phyloP scores from a whole-genome alignment of 2,329 filamentous ascomycete genomes.

The Aspergillus sp. region DNA sequence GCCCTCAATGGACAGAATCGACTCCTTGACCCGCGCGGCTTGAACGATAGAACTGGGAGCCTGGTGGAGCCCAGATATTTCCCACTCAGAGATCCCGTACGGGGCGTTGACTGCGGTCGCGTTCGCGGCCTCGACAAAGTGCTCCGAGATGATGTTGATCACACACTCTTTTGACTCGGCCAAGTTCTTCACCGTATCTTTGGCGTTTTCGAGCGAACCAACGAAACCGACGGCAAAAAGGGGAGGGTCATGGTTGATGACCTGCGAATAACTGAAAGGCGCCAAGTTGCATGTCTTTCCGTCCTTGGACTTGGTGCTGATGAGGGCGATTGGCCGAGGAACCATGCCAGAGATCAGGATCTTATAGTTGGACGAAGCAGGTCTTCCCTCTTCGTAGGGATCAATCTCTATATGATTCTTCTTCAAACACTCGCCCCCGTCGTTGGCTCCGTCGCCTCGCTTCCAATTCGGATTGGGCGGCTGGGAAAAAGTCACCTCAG shows the following conservation, averaged over 20 bases:
- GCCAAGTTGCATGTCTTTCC: conserved; percentile 73
- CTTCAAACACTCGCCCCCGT: conserved; percentile 47
- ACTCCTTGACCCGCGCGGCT: conserved; percentile 73
- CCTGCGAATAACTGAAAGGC: conserved; percentile 82
- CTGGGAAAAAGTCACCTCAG: conserved; percentile 38
- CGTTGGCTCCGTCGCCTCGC: conserved; percentile 42
- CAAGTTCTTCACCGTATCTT: conserved; percentile 78
- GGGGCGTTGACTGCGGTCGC: conserved; percentile 76
- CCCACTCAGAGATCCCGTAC: conserved; percentile 75
- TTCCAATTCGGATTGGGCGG: conserved; percentile 44
- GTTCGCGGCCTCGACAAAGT: conserved; percentile 85
- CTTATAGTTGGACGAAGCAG: conserved; percentile 79
- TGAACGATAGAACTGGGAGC: conserved; percentile 65
- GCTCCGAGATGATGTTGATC: conserved; percentile 84
- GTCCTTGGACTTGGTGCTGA: conserved; percentile 60
- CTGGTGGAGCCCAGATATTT: conserved; percentile 71
- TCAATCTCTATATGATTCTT: conserved; percentile 74
- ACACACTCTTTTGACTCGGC: conserved; percentile 70
- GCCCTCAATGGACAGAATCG: conserved; percentile 78
- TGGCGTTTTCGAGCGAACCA: conserved; percentile 59
- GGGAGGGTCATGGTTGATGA: conserved; percentile 83
- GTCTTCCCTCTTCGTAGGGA: conserved; percentile 70
- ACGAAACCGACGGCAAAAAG: conserved; percentile 69
- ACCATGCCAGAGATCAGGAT: conserved; percentile 80
- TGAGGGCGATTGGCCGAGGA: conserved; percentile 74